These are phyloP conservation scores for Phaseolus coccineus DNA, from an alignment of 331 rosid genomes.

Conservation along the genomic window DNA sequence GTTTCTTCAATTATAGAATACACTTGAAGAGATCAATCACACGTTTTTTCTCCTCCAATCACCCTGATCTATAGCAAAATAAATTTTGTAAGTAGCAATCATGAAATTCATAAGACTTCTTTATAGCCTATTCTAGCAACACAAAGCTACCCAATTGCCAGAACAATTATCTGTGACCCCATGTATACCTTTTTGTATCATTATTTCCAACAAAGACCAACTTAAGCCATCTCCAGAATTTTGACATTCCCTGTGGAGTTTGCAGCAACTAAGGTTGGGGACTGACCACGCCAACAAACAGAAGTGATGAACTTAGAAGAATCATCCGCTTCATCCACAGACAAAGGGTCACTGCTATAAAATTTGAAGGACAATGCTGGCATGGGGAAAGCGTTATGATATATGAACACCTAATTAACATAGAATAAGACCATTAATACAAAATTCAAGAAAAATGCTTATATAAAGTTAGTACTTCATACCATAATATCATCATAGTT, in stretches of 20 bases:
- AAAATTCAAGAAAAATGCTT: constrained; percentile 7
- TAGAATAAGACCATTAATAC: constrained; percentile 15
- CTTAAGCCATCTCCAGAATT: constrained; percentile 81
- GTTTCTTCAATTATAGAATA: constrained; percentile 38
- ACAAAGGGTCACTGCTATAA: constrained; percentile 61
- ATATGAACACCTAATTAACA: constrained; percentile 72
- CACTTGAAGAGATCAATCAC: constrained; percentile 41
- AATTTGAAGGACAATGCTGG: constrained; percentile 82
- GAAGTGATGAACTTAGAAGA: constrained; percentile 77
- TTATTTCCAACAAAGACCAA: constrained; percentile 10
- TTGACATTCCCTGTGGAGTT: constrained; percentile 87
- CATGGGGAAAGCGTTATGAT: constrained; percentile 94
- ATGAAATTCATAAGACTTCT: constrained; percentile 39
- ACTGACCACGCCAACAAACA: constrained; percentile 86
- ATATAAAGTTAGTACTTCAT: neutral
- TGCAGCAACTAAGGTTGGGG: constrained; percentile 81
- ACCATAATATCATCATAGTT: neutral
- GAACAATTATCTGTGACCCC: constrained; percentile 1
- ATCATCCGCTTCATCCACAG: constrained; percentile 67
- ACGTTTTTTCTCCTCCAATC: constrained; percentile 45
- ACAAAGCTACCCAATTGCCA: neutral
- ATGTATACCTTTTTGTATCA: constrained; percentile 17
- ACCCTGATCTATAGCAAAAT: constrained; percentile 54
- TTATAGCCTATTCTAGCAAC: constrained; percentile 34
- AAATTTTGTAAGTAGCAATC: constrained; percentile 44